These are phyloP conservation scores for Agaricus blazei DNA, from an alignment of 768 basidiomycete genomes.

Conservation along the genomic window DNA sequence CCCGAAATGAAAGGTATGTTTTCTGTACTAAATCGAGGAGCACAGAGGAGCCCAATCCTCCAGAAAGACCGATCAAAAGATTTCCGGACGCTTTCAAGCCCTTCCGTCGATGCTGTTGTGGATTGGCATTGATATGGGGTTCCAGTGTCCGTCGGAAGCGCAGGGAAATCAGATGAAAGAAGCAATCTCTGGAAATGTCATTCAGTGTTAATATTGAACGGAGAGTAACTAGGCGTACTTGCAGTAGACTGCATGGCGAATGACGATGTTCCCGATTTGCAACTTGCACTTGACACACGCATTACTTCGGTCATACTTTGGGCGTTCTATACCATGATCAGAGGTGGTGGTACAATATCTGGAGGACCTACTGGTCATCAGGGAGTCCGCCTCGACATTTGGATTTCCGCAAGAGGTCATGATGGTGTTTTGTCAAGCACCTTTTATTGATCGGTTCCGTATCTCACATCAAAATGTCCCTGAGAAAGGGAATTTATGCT, in stretches of 20 bases:
- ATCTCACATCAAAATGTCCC: too few species aligned
- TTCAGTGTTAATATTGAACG: neutral
- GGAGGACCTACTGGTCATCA: slow-evolving; percentile 59
- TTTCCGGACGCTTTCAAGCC: slow-evolving; percentile 64
- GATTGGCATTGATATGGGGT: slow-evolving; percentile 46
- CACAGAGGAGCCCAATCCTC: slow-evolving; percentile 71
- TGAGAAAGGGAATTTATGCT: too few species aligned
- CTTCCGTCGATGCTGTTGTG: slow-evolving; percentile 32
- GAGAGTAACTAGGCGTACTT: slow-evolving; percentile 40
- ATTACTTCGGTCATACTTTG: slow-evolving; percentile 63
- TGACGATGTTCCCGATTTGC: slow-evolving; percentile 59
- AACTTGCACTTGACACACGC: slow-evolving; percentile 73
- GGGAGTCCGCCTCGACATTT: slow-evolving; percentile 46
- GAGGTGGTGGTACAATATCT: neutral
- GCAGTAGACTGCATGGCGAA: slow-evolving; percentile 83
- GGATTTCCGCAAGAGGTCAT: slow-evolving; percentile 62
- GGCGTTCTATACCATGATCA: slow-evolving; percentile 39
- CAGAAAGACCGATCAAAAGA: slow-evolving; percentile 69
- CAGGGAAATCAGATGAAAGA: slow-evolving; percentile 52
- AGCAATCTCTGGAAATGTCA: slow-evolving; percentile 37
- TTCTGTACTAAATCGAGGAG: slow-evolving; percentile 63
- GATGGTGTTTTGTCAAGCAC: neutral
- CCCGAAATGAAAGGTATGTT: slow-evolving; percentile 43
- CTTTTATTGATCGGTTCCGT: too few species aligned
- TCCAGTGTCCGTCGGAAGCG: slow-evolving; percentile 67